Evolutionary conservation across 306 rosid species (phyloP).

Genomic region (Oemleria cerasiformis): DNA sequence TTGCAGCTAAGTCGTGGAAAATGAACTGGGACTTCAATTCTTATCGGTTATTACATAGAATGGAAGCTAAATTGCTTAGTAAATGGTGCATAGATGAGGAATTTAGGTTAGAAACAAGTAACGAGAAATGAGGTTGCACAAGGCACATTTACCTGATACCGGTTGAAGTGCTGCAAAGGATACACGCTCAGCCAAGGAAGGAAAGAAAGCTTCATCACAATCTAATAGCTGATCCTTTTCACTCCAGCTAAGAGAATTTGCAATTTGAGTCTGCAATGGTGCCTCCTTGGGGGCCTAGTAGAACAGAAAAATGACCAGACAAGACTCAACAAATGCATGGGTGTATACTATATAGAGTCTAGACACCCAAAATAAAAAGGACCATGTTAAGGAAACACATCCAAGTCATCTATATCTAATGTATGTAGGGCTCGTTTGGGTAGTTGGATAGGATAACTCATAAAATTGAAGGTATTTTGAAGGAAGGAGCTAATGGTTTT

Average conservation of each 20-base stretch:
- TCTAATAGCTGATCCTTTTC: conserved; percentile 32
- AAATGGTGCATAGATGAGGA: background rate
- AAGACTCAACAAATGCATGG: background rate
- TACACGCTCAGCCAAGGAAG: conserved; percentile 39
- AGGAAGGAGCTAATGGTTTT: too few species aligned
- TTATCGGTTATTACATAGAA: background rate
- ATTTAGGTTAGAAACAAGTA: background rate
- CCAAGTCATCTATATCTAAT: background rate
- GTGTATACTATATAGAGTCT: background rate
- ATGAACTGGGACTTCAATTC: background rate
- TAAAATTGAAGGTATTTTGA: too few species aligned
- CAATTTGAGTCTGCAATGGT: conserved; percentile 39
- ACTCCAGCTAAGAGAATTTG: conserved; percentile 43
- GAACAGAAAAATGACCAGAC: background rate
- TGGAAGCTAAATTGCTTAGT: background rate
- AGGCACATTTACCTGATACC: conserved; percentile 36
- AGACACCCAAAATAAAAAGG: background rate
- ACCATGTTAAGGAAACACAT: background rate
- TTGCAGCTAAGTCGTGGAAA: background rate
- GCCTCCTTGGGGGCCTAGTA: conserved; percentile 48
- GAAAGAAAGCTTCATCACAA: conserved; percentile 40
- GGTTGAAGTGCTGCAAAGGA: conserved; percentile 52
- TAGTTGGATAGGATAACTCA: too few species aligned
- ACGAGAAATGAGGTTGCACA: background rate
- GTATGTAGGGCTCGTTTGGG: background rate